Percentiles rank a stretch among this genome's conserved stretches.
phyloP scores from a whole-genome alignment of 306 rosid species.

The Casuarina glauca region DNA sequence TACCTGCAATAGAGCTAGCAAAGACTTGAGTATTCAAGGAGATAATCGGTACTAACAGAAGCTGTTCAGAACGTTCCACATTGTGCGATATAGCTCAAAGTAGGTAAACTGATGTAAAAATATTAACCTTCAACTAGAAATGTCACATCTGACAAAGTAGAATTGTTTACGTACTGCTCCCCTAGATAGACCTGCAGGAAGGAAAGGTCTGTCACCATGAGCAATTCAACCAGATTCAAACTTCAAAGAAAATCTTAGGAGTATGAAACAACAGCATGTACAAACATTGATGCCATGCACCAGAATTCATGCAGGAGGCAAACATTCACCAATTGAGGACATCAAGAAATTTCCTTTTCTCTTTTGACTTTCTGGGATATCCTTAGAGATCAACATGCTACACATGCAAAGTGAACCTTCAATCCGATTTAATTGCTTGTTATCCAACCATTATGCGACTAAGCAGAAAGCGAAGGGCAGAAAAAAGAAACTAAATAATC shows the following conservation, averaged over 20 bases:
- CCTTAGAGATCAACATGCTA: neutral
- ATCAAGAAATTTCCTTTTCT: neutral
- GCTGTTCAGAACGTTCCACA: neutral
- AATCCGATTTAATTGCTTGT: neutral
- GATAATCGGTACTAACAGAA: constrained; percentile 5
- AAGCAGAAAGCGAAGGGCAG: neutral
- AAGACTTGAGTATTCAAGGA: constrained; percentile 6
- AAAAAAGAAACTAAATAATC: neutral
- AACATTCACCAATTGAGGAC: neutral
- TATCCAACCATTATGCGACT: neutral
- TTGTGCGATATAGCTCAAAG: neutral
- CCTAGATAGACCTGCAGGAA: constrained; percentile 91
- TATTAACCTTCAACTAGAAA: constrained; percentile 90
- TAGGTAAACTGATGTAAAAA: constrained; percentile 23
- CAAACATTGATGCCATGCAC: neutral
- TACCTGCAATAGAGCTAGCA: constrained; percentile 59
- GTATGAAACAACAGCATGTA: constrained; percentile 2
- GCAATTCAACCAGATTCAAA: constrained; percentile 13
- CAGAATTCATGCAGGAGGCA: constrained; percentile 13
- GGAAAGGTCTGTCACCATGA: constrained; percentile 19
- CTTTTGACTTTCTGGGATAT: neutral
- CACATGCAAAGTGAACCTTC: neutral
- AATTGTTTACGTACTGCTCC: constrained; percentile 82
- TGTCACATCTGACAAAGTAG: constrained; percentile 83
- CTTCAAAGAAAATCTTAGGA: neutral